These are phyloP conservation scores for Stagonosporopsis rhizophila DNA, from an alignment of 2,329 filamentous ascomycete species.

Conservation along the genomic window DNA sequence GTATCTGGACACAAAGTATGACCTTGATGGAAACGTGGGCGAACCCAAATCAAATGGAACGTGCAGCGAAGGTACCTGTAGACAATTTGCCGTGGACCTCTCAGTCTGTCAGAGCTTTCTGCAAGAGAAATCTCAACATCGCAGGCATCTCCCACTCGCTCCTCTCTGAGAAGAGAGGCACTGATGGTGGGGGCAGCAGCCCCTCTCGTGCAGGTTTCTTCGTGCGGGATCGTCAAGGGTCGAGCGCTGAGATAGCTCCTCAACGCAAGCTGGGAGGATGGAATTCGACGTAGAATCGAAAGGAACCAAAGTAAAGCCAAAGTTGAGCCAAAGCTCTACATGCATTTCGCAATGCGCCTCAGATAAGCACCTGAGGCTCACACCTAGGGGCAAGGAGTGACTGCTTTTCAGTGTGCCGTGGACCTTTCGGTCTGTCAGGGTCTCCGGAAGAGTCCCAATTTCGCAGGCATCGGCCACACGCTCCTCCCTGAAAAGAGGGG, in stretches of 20 bases:
- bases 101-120: conserved; percentile 27
- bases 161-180: conserved; percentile 32
- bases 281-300: conserved; percentile 2
- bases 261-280: conserved; percentile 10
- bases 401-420: conserved; percentile 27
- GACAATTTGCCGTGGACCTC: conserved; percentile 33
- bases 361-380: conserved; percentile 8
- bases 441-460: conserved; percentile 24
- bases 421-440: conserved; percentile 30
- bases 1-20: conserved; percentile 18
- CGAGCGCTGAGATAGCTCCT: conserved; percentile 16
- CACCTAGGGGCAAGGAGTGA: conserved; percentile 13
- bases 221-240: conserved; percentile 26
- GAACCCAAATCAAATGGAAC: conserved; percentile 17
- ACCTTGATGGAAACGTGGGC: conserved; percentile 12
- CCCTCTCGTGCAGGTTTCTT: conserved; percentile 32
- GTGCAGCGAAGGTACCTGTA: conserved; percentile 27
- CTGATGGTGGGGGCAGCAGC: conserved; percentile 29
- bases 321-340: conserved; percentile 9
- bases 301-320: conserved; percentile 12
- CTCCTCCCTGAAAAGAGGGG: conserved; percentile 28
- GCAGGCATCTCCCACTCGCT: conserved; percentile 37
- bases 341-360: not conserved
- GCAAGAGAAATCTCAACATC: conserved; percentile 25
- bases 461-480: conserved; percentile 37